Evolutionary conservation across 495 filamentous ascomycete species (phyloP).

Genomic region (Rhypophila decipiens): DNA sequence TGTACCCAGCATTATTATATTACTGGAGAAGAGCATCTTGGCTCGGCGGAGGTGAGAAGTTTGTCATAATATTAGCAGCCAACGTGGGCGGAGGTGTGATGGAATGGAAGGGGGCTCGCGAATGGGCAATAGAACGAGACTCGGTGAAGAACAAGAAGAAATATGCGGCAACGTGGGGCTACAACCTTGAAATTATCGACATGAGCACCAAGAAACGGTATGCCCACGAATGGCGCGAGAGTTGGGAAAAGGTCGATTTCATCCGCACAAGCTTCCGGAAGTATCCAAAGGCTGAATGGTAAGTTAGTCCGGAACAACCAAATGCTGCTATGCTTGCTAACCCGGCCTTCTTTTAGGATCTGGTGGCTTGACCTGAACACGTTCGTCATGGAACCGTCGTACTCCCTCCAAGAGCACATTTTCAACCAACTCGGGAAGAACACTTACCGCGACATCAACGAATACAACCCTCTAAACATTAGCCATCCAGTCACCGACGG

Average conservation of each 20-base stretch:
- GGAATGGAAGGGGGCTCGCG: slow-evolving; percentile 96
- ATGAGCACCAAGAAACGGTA: slow-evolving; percentile 98
- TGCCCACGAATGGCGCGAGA: slow-evolving; percentile 97
- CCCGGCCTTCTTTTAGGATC: slow-evolving; percentile 58
- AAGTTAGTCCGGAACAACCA: slow-evolving; percentile 21
- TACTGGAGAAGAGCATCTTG: slow-evolving; percentile 39
- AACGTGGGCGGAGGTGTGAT: slow-evolving; percentile 96
- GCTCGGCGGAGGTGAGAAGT: slow-evolving; percentile 81
- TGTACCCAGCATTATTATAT: slow-evolving; percentile 39
- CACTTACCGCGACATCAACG: slow-evolving; percentile 93
- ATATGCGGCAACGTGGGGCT: slow-evolving; percentile 85
- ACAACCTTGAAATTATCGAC: slow-evolving; percentile 92
- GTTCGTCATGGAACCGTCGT: slow-evolving; percentile 93
- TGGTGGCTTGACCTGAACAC: slow-evolving; percentile 99
- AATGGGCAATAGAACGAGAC: slow-evolving; percentile 97
- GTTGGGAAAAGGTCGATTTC: slow-evolving; percentile 98
- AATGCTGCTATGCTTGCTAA: not conserved
- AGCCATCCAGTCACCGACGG: slow-evolving; percentile 64
- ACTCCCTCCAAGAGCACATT: slow-evolving; percentile 84
- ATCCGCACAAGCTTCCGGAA: slow-evolving; percentile 87
- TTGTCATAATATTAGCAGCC: slow-evolving; percentile 87
- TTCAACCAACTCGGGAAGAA: slow-evolving; percentile 70
- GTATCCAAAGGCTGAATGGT: slow-evolving; percentile 96
- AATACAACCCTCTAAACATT: slow-evolving; percentile 93
- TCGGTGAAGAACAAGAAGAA: slow-evolving; percentile 90